Evolutionary conservation across 176 grass and related monocot species (phyloP).

Genomic region (Alopecurus myosuroides): DNA sequence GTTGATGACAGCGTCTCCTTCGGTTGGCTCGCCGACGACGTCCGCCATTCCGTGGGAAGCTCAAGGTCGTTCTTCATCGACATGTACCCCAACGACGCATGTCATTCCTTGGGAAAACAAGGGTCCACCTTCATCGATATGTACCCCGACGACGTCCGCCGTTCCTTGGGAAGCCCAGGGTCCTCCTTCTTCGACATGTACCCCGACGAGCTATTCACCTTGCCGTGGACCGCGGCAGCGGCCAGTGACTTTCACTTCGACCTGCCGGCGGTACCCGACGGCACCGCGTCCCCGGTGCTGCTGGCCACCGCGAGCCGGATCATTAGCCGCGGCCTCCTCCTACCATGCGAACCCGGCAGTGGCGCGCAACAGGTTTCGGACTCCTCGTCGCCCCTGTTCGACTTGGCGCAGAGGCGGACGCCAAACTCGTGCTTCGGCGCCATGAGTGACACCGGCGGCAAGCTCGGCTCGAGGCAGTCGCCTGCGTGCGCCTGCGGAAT

Average conservation of each 20-base stretch:
- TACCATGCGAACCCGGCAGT: conserved; percentile 12
- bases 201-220: not conserved
- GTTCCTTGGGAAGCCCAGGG: not conserved
- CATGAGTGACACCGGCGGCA: not conserved
- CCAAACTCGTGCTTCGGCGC: conserved; percentile 12
- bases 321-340: conserved; percentile 45
- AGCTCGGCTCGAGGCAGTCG: not conserved
- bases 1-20: not conserved
- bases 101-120: too few species aligned
- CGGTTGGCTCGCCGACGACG: not conserved
- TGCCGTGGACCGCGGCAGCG: not conserved
- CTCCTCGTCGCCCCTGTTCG: conserved; percentile 48
- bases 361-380: not conserved
- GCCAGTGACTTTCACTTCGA: conserved; percentile 33
- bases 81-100: not conserved
- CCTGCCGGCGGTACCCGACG: not conserved
- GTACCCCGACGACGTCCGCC: not conserved
- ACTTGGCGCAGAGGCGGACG: conserved; percentile 52
- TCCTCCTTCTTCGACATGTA: not conserved
- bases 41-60: not conserved
- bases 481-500: not conserved
- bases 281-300: not conserved
- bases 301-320: conserved; percentile 38
- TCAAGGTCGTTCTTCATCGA: not conserved
- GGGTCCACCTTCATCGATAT: too few species aligned